Base-by-base conservation (phyloP, 2,329 filamentous ascomycete species). In the Truncatella angustata region DNA sequence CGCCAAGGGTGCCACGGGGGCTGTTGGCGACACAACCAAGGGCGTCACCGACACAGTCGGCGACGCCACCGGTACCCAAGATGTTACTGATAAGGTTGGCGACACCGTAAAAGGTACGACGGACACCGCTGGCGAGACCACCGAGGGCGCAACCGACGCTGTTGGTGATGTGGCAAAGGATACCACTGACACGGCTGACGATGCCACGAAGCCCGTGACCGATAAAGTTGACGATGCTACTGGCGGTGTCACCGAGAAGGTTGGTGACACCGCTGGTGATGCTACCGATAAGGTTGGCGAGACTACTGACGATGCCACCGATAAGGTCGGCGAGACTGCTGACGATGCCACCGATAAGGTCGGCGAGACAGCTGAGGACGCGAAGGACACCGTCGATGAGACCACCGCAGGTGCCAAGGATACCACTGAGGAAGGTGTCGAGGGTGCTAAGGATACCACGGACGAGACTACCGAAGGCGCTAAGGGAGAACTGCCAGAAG, bases 11-110 rank as follows among this genome's bases (percentile, higher is more conserved):
- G 53, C 51, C 16, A 62, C 60, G 10, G 58, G 53, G 3, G 52
- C 61, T 1, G 58, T 56, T 20, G 62, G 60, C 14, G 56, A 60
- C 24, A 59, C 60, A 1, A 51, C 58, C 14, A 57, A 63, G 50
- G 56, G 54, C 32, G 60, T 37, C 16, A 60, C 60, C 6, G 62
- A 60, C 32, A 55, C 58, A 4, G 60, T 54, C 7, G 62, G 62
- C 10, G 54, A 60, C 2, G 56, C 60, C 4, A 56, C 60, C 3
- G 61, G 60, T 18, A 59, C 60, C 34, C 9, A 61, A 14, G 58
- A 56, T 24, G 52, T 26, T 9, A 62, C 62, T 2, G 58, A 54
- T 21, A 49, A 53, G n/a, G 60, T 62, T 6, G 61, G 61, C 5
- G 57, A 60, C 30, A 54, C 58, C 4, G 54, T 50, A 26, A 50